Evolutionary conservation across 176 grass and related monocot species (phyloP).

Genomic region (Juncus inflexus): DNA sequence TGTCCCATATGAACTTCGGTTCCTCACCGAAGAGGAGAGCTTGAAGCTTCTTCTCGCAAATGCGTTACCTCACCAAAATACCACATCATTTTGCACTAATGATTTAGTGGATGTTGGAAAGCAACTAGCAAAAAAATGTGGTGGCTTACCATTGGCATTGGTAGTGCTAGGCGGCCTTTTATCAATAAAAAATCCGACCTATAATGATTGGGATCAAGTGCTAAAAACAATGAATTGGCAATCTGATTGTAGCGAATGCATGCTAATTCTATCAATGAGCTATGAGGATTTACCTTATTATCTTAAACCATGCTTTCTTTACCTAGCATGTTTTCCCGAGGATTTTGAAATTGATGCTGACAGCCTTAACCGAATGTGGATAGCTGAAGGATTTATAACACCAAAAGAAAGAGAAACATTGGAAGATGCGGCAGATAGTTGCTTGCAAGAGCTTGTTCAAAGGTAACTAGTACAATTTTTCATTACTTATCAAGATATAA

Average conservation of each 20-base stretch:
- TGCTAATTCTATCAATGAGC: constrained; percentile 6
- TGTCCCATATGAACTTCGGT: constrained; percentile 1
- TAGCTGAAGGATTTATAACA: constrained; percentile 18
- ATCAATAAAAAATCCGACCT: not conserved
- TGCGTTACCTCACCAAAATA: constrained; percentile 3
- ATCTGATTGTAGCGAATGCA: not conserved
- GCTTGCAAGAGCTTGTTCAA: constrained; percentile 14
- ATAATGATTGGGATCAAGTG: not conserved
- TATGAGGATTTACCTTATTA: constrained; percentile 18
- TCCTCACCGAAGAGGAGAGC: constrained; percentile 1
- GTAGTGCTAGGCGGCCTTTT: constrained; percentile 16
- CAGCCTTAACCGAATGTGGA: constrained; percentile 8
- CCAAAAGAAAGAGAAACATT: not conserved
- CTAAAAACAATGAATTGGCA: constrained; percentile 8
- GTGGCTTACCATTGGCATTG: constrained; percentile 15
- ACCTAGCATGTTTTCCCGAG: constrained; percentile 25
- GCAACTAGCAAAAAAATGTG: constrained; percentile 10
- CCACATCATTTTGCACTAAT: not conserved
- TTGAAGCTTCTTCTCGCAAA: constrained; percentile 9
- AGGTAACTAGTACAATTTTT: constrained; percentile 8
- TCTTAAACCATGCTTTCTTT: constrained; percentile 22
- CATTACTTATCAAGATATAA: not conserved
- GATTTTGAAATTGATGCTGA: not conserved
- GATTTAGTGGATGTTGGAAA: not conserved
- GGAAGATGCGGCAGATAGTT: constrained; percentile 2